Conservation (phyloP, 106 monocot genomes). For the Narthecium ossifragum region DNA sequence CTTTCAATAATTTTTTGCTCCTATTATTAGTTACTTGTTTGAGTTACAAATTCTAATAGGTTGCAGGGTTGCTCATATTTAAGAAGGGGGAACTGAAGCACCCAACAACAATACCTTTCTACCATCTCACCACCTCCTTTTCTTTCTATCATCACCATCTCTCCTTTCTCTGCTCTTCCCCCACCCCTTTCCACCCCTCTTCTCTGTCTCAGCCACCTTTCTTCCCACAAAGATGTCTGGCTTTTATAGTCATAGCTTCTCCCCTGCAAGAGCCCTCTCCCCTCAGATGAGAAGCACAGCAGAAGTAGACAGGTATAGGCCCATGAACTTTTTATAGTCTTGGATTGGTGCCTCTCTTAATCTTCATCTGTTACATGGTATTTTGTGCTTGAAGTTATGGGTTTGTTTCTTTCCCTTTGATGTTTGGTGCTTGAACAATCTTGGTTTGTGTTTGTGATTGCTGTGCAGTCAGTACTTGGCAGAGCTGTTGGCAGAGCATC, state of each 20-base stretch:
- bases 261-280: conserved; percentile 76
- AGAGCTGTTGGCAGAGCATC: conserved; percentile 85
- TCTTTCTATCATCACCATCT: neutral
- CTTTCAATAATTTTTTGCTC: neutral
- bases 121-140: conserved; percentile 5
- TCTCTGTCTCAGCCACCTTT: conserved; percentile 6
- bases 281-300: conserved; percentile 76
- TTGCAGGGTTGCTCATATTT: conserved; percentile 17
- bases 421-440: conserved; percentile 7
- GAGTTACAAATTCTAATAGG: conserved; percentile 2
- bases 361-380: neutral
- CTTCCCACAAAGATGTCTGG: conserved; percentile 62
- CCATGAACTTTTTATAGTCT: no score
- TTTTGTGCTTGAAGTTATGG: neutral
- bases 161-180: neutral
- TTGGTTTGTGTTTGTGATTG: conserved; percentile 14
- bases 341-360: no score
- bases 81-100: conserved; percentile 8
- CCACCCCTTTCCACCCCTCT: conserved; percentile 3
- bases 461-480: conserved; percentile 83
- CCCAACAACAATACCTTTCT: conserved; percentile 13
- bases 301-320: conserved; percentile 70
- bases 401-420: conserved; percentile 8
- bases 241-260: conserved; percentile 64
- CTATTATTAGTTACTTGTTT: neutral